Evolutionary conservation across 257 asterid species (phyloP).

Genomic region (Jaltomata sinuosa): DNA sequence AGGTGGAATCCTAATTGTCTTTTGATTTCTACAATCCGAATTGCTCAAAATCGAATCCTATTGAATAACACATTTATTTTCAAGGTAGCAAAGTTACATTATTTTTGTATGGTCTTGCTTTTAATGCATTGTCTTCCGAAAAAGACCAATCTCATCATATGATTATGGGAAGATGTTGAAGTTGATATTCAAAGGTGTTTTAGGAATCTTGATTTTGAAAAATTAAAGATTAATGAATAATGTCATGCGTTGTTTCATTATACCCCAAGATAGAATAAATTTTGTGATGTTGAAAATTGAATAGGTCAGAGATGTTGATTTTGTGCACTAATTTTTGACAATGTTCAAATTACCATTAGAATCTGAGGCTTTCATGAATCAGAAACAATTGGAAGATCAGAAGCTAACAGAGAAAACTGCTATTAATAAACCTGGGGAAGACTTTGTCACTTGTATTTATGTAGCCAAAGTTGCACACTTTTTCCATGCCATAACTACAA

Average conservation of each 20-base stretch:
- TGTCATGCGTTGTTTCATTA: neutral
- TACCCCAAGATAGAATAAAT: neutral
- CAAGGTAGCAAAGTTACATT: neutral
- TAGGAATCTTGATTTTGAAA: neutral
- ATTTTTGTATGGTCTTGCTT: neutral
- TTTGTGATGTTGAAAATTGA: neutral
- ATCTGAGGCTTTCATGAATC: conserved; percentile 1
- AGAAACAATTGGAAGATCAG: conserved; percentile 9
- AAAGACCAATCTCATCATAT: neutral
- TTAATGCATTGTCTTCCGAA: neutral
- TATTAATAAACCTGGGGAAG: conserved; percentile 26
- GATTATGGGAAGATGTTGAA: neutral
- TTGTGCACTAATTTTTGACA: neutral
- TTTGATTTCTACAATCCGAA: neutral
- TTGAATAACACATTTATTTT: neutral
- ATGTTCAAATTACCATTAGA: conserved; percentile 22
- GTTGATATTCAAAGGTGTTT: neutral
- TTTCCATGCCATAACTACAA: conserved; percentile 29
- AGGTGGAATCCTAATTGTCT: neutral
- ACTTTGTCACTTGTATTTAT: conserved; percentile 59
- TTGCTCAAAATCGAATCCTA: neutral
- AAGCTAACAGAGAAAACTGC: conserved; percentile 14
- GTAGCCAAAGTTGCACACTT: conserved; percentile 28
- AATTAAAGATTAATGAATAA: neutral
- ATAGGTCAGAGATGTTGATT: conserved; percentile 17